Percentiles rank a stretch among this genome's conserved stretches.
These are phyloP conservation scores for Paramarasmius palmivorus DNA, from an alignment of 1,284 basidiomycete genomes.

Conservation along the genomic window DNA sequence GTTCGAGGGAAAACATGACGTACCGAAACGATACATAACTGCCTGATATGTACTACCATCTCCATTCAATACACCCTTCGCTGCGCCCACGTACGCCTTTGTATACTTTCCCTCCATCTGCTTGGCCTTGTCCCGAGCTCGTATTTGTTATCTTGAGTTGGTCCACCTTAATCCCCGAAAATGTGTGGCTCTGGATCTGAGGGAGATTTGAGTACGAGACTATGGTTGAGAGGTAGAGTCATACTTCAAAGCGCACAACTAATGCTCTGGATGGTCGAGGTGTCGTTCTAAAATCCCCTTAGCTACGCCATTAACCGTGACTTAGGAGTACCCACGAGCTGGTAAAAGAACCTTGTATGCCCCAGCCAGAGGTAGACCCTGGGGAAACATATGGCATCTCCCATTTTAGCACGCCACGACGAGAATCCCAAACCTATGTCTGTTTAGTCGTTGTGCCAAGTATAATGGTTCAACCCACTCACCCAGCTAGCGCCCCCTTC, in stretches of 20 bases:
- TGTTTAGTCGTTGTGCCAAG: constrained; percentile 55
- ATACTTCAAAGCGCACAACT: constrained; percentile 60
- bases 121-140: too few relatives aligned
- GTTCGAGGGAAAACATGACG: too few relatives aligned
- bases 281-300: constrained; percentile 17
- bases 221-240: too few relatives aligned
- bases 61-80: too few relatives aligned
- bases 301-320: constrained; percentile 1
- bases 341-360: constrained; percentile 75
- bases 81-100: too few relatives aligned
- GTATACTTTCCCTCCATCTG: too few relatives aligned
- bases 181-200: constrained; percentile 67
- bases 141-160: constrained; percentile 71
- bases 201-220: too few relatives aligned
- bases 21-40: too few relatives aligned
- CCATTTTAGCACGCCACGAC: constrained; percentile 64
- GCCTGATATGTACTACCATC: too few relatives aligned
- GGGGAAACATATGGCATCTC: constrained; percentile 69
- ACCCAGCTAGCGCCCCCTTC: constrained; percentile 33
- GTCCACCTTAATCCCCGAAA: constrained; percentile 82
- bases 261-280: constrained; percentile 69
- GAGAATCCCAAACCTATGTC: constrained; percentile 5
- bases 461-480: constrained; percentile 82
- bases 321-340: constrained; percentile 49
- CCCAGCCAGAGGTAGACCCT: constrained; percentile 58